Base-by-base conservation (phyloP, 768 basidiomycete species). In the Pleurotus giganteus region DNA sequence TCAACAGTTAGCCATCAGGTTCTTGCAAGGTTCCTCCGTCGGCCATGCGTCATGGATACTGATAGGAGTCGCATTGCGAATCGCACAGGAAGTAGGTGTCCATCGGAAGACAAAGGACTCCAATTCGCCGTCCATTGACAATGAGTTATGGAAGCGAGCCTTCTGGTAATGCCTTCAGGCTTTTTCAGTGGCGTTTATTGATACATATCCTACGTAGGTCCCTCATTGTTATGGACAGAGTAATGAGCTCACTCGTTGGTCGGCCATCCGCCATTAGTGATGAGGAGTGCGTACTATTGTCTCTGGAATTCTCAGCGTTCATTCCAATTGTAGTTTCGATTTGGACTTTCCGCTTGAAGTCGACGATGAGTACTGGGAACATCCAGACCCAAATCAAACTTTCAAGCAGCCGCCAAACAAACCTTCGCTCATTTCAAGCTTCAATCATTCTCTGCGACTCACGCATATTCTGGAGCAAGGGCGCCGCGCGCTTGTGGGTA, bases 11-110 rank as follows among this genome's bases (percentile, higher is more conserved):
- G 70, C 73, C 43, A 71, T 79, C 0, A 26, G 76, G 34, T 85
- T 75, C 67, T 65, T 77, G 23, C 76, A 78, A 49, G 73, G 73
- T 4, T 74, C 79, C 0, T 77, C 75, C 4, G 76, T 72, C 0
- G 75, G 81, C 1, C 81, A 84, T 46, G 76, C 80, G 8, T 70
- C 70, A 32, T 92, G 89, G 89, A 76, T 77, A 2, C 72, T 83
- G 4, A 74, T 84, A 34, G 86, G 87, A 0, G 69, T 86, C 34
- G 87, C 84, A 15, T 67, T 92, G 27, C 83, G 89, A 2, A 71
- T 85, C 45, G 82, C 84, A 0, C 84, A 90, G 64, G 90, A 94
- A 58, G 81, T 90, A 32, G 84, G 91, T 27, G 86, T 82, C 1
- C 91, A 93, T 66, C 65, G 72, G 53, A 67, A 77, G 27, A 71